Evolutionary conservation across 2,329 filamentous ascomycete genomes (phyloP).

Genomic region (Ceratocystis eucalypticola): DNA sequence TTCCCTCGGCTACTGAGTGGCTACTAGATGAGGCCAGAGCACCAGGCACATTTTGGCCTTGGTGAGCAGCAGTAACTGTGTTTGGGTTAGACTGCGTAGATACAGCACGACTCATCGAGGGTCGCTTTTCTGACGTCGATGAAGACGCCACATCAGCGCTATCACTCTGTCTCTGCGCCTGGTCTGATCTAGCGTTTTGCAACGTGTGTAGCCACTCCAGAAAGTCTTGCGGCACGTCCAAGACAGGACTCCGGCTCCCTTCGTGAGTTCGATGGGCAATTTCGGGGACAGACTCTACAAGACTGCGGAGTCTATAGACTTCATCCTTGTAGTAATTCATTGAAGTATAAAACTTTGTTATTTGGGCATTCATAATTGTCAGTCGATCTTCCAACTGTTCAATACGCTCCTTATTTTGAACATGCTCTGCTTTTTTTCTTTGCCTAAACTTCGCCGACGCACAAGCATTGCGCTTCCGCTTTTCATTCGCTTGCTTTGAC

Average conservation of each 20-base stretch:
- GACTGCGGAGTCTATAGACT: background rate
- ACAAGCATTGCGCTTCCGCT: slow-evolving; percentile 70
- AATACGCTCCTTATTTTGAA: slow-evolving; percentile 53
- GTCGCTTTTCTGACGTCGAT: background rate
- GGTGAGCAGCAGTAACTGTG: background rate
- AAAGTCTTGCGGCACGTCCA: background rate
- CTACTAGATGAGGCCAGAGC: background rate
- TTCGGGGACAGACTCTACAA: background rate
- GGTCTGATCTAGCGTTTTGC: background rate
- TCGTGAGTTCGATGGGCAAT: background rate
- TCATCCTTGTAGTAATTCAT: slow-evolving; percentile 2
- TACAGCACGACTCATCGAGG: background rate
- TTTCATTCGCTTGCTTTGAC: slow-evolving; percentile 72
- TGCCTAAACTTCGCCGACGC: slow-evolving; percentile 60
- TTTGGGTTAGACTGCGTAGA: background rate
- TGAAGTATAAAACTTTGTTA: background rate
- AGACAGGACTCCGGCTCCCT: background rate
- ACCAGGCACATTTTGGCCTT: background rate
- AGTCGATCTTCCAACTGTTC: slow-evolving; percentile 11
- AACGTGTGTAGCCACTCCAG: background rate
- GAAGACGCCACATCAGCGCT: background rate
- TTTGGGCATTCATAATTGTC: background rate
- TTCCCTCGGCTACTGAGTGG: background rate
- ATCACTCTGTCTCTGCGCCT: background rate
- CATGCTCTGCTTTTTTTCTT: slow-evolving; percentile 66